These are phyloP conservation scores for Discostella stelligeroides DNA, from an alignment of 108 stramenopile genomes.

Conservation along the genomic window DNA sequence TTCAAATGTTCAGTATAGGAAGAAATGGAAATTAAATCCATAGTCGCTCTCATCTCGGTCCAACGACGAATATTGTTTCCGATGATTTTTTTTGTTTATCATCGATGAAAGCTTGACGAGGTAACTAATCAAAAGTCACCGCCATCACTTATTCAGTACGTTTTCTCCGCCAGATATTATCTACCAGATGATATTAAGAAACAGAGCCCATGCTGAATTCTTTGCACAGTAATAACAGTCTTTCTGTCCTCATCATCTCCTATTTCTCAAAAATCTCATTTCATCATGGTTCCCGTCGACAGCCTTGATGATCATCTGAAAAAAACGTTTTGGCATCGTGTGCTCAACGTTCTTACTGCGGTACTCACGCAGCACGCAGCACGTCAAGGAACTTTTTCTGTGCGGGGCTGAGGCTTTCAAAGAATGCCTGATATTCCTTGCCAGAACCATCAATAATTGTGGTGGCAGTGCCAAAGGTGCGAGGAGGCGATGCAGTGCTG, in stretches of 20 bases:
- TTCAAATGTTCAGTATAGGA: no score
- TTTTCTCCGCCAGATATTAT: no score
- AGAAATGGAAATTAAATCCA: no score
- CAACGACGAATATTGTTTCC: no score
- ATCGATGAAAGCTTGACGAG: no score
- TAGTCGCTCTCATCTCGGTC: no score
- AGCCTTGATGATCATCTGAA: constrained; percentile 27
- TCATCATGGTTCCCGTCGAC: constrained; percentile 33
- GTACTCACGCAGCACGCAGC: constrained; percentile 31
- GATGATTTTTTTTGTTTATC: no score
- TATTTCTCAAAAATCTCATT: constrained; percentile 36
- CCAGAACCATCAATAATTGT: neutral
- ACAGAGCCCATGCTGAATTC: constrained; percentile 19
- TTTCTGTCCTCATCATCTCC: constrained; percentile 24
- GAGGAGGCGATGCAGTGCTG: no score
- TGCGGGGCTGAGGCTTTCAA: constrained; percentile 13
- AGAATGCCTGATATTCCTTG: constrained; percentile 11
- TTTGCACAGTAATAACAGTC: constrained; percentile 30
- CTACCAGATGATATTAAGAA: neutral
- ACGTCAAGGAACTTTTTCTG: constrained; percentile 26
- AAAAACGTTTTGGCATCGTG: constrained; percentile 25
- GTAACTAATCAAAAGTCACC: no score
- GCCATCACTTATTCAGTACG: no score
- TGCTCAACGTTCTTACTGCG: constrained; percentile 20
- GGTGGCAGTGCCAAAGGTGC: neutral